A percentile compares a stretch with the other conserved stretches of the same genome.
Conservation (phyloP, 805 yeast genomes). For the Schwanniomyces pseudopolymorphus region DNA sequence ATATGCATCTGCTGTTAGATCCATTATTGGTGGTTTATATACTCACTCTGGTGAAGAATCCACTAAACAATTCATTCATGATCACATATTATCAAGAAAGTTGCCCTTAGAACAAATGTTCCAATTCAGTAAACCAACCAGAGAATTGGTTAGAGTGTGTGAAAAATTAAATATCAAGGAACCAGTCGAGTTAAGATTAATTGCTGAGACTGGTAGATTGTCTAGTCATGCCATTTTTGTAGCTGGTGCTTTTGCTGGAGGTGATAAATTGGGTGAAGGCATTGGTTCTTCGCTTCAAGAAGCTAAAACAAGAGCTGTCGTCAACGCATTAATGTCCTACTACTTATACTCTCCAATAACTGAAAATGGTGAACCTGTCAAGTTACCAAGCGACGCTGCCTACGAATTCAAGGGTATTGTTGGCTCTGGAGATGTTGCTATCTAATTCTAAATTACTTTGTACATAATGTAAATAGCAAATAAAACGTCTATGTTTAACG, state of each 20-base stretch:
- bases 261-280: conserved; percentile 85
- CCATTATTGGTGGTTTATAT: conserved; percentile 80
- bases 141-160: conserved; percentile 77
- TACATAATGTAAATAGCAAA: conserved; percentile 16
- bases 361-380: conserved; percentile 37
- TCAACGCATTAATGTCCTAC: conserved; percentile 86
- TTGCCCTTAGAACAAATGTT: conserved; percentile 73
- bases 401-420: conserved; percentile 42
- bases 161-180: conserved; percentile 69
- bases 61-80: conserved; percentile 66
- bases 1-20: conserved; percentile 71
- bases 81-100: conserved; percentile 80
- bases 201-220: conserved; percentile 92
- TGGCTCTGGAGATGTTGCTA: conserved; percentile 46
- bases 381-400: conserved; percentile 59
- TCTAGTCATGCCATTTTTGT: conserved; percentile 82
- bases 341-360: conserved; percentile 84
- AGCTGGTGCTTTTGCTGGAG: conserved; percentile 88
- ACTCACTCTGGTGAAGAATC: conserved; percentile 66
- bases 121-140: conserved; percentile 79
- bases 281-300: conserved; percentile 87
- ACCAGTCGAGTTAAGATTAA: conserved; percentile 72
- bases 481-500: not conserved
- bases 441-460: conserved; percentile 20
- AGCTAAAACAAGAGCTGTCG: conserved; percentile 90